phyloP scores from a whole-genome alignment of 2,329 filamentous ascomycete species.

The Pseudopyrenochaeta lycopersici region DNA sequence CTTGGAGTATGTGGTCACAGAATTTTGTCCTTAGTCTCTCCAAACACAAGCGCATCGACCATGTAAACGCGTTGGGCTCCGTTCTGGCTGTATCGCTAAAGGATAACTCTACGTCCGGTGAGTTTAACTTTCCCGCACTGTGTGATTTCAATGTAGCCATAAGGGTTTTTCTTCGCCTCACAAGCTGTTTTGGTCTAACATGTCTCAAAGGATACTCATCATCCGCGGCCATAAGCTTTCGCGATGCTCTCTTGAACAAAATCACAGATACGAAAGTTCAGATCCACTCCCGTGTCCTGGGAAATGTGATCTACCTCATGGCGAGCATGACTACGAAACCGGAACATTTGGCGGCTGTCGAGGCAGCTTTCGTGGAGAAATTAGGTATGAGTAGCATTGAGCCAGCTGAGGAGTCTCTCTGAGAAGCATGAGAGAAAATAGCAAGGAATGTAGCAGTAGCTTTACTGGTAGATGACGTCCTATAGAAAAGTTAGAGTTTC shows the following conservation, averaged over 20 bases:
- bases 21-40: conserved; percentile 69
- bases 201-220: conserved; percentile 62
- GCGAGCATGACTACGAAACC: conserved; percentile 54
- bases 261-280: conserved; percentile 50
- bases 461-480: not conserved
- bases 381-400: conserved; percentile 6
- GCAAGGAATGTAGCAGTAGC: too few species aligned
- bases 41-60: conserved; percentile 63
- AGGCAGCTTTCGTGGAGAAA: conserved; percentile 29
- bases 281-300: conserved; percentile 67
- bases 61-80: conserved; percentile 77
- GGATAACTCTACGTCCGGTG: conserved; percentile 58
- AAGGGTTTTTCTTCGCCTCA: not conserved
- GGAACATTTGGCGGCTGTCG: conserved; percentile 23
- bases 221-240: conserved; percentile 62
- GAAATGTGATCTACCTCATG: conserved; percentile 70
- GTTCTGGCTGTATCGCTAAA: conserved; percentile 73
- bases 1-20: conserved; percentile 73
- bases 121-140: conserved; percentile 18
- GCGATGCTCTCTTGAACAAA: conserved; percentile 57
- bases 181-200: not conserved
- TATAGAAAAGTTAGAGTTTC: too few species aligned
- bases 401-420: not conserved
- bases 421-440: too few species aligned
- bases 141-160: not conserved